Evolutionary conservation across 2,329 filamentous ascomycete genomes (phyloP), one percentile per base, ranked within the genome.

Genomic region (Ophiostoma perfectum): DNA sequence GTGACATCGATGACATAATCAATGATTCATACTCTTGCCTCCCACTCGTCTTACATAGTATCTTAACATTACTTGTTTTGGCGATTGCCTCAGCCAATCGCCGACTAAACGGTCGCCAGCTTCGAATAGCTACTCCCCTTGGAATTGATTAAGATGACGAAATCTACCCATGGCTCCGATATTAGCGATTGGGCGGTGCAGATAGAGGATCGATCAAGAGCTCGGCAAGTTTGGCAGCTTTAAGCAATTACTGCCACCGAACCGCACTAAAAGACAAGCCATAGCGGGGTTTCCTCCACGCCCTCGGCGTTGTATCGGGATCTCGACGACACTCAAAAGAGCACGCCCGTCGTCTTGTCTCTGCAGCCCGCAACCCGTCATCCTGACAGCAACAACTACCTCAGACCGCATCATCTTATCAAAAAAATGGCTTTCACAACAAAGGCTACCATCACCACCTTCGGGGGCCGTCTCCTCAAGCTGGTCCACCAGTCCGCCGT

Each of bases 401-500:
- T 60, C 27, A 1, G 27, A 27, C 27, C 27, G 27, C 27, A 45
- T 70, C 58, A 38, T 38, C 36, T 16, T 5, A 58, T 27, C 4
- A 8, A 8, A 58, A 83, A 72, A 71, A 95, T 95, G 93, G 83
- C 90, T 70, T 93, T 98, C 83, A 91, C 90, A 77, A 96, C 90
- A 73, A 96, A 91, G 78, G 90, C 92, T 70, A 92, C 90, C 72
- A 97, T 98, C 79, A 85, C 89, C 82, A 91, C 88, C 78, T 98
- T 97, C 77, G 94, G 93, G 77, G 95, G 95, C 77, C 93, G 93
- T 81, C 90, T 99, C 70, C 86, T 97, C 74, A 98, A 99, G 84
- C 91, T 99, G 71, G 88, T 89, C 74, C 95, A 99, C 85, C 81
- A 89, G 76, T 92, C 93, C 68, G 81, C 84, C 73, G 84, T 87